Base-by-base conservation (phyloP, 2,329 filamentous ascomycete genomes). In the Neonectria punicea region DNA sequence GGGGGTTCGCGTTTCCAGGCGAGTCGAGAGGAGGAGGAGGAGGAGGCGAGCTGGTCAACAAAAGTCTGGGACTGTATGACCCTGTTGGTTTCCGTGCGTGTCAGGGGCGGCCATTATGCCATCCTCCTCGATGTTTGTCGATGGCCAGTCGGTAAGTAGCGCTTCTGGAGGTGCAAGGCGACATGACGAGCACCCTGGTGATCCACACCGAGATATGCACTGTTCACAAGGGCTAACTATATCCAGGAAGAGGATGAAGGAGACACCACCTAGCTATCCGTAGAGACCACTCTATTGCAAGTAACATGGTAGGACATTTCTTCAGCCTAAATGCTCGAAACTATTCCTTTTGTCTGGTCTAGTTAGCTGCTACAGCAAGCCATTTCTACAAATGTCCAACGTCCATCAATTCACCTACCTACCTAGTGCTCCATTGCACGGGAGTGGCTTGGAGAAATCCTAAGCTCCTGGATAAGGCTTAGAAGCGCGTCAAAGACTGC, bases 111-210 rank as follows among this genome's bases (percentile, higher is more conserved):
- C 74, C 75, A 78, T 78, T 68, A 71, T 77, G 63, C 70, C 76
- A 76, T 78, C 72, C 71, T 78, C 72, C 71, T 79, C 73, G 64
- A 70, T 57, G 63, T 58, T 58, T 67, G 63, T 34, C 28, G 60
- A 66, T 57, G 54, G 32, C 36, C 39, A 47, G 53, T 61, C 58
- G 25, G n/a, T 49, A 25, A 25, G 25, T 25, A 22, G 34, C 44
- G 39, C 14, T 43, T 18, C 58, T 18, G 47, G 32, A 18, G 44
- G 20, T 53, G 57, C 20, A 51, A 62, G 70, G 66, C 67, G 60
- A 18, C 22, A 58, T 58, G 55, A 58, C 58, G 61, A 58, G 11
- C 41, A 22, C 41, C 54, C 41, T 16, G n/a, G 44, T 39, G 54
- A 49, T 58, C 56, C 61, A 58, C 61, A 64, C 51, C 5, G 18